Base-by-base conservation (phyloP, 306 rosid genomes). In the Rosa lucieae region DNA sequence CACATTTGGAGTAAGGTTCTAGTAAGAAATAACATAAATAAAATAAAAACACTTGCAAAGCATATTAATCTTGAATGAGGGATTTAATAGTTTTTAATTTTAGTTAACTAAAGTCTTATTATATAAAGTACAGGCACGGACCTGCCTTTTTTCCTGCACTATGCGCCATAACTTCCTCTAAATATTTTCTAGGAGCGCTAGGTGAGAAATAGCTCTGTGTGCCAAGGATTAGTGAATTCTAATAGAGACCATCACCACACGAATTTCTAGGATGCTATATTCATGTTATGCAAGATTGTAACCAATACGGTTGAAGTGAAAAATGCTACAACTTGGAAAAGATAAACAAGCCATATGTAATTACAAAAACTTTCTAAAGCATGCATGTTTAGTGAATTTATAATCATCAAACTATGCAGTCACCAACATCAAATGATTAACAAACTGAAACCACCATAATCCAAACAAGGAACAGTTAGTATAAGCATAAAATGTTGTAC, bases 401-500 rank as follows among this genome's bases (percentile, higher is more conserved):
- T 39, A 43, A 43, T 44, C 11, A 67, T 74, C 69, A 6, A 18
- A 67, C 73, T 53, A 32, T 26, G 78, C 58, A 66, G 77, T 10
- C 51, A 66, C 53, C 55, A 23, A 74, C 55, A 42, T n/a, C 15
- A 69, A 0, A 59, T 0, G 3, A 52, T 51, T 51, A 72, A 9
- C 65, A 4, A 72, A 51, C 65, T 17, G 18, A 52, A 9, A 51
- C 48, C 26, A 73, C 39, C 71, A 53, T 32, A 47, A 21, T 17
- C 20, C 23, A 76, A 69, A 40, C 12, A 47, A 78, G 66, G 72
- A 77, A 67, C 3, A 21, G 9, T 37, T 20, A 9, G 49, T 53
- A 18, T 2, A 55, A 56, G 52, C 9, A 52, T 55, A 72, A 58
- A 82, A 68, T 71, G 69, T 18, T 23, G 9, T 78, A 94, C 99